Conservation (phyloP, 2,329 filamentous ascomycete species). For the Alternaria alternata region DNA sequence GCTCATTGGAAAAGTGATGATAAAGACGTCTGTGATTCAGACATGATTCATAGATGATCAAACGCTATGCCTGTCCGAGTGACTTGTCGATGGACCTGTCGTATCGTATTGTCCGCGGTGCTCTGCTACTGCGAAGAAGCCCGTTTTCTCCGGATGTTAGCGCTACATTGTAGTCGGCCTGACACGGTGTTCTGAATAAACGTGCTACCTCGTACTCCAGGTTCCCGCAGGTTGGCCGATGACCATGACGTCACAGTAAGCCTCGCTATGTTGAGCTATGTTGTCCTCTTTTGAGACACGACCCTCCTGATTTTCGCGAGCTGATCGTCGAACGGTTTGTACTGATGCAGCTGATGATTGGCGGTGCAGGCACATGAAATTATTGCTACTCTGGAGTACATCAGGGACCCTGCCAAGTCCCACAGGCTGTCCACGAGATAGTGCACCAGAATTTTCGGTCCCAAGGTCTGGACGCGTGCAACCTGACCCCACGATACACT, state of each 20-base stretch:
- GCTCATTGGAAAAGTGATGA: background rate
- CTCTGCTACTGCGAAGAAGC: background rate
- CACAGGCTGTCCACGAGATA: background rate
- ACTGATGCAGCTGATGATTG: conserved; percentile 1
- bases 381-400: background rate
- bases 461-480: background rate
- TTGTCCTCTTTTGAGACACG: background rate
- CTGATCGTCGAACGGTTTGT: background rate
- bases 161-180: background rate
- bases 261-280: background rate
- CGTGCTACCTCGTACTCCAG: background rate
- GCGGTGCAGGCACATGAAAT: conserved; percentile 6
- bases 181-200: background rate
- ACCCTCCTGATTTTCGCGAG: background rate
- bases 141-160: background rate
- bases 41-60: background rate
- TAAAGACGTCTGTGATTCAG: background rate
- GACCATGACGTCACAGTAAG: background rate
- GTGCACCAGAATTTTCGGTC: conserved; percentile 5
- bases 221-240: background rate
- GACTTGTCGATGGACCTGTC: background rate
- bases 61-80: background rate
- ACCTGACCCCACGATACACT: background rate
- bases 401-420: background rate
- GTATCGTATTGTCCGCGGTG: background rate